These are phyloP conservation scores for Lyophyllum atratum DNA, from an alignment of 768 basidiomycete genomes.

Conservation along the genomic window DNA sequence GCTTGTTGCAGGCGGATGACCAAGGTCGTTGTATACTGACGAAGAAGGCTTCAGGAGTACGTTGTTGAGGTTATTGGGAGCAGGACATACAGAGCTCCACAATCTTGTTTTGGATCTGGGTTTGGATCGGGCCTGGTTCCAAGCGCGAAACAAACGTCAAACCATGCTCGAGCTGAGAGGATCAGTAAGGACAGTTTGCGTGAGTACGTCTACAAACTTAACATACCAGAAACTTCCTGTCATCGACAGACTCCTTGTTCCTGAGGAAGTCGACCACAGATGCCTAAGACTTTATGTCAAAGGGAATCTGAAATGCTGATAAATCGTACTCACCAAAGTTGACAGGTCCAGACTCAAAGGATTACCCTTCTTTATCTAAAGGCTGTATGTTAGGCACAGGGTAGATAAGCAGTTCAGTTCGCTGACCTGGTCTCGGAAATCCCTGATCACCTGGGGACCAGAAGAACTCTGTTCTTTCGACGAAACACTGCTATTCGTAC, in stretches of 20 bases:
- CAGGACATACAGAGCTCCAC: slow-evolving; percentile 56
- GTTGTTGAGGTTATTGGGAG: background rate
- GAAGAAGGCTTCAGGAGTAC: background rate
- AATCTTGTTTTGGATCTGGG: slow-evolving; percentile 43
- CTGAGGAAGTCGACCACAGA: slow-evolving; percentile 61
- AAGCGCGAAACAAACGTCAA: slow-evolving; percentile 63
- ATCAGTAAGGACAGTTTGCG: background rate
- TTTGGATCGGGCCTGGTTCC: slow-evolving; percentile 44
- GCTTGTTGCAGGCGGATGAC: slow-evolving; percentile 75
- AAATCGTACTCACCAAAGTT: slow-evolving; percentile 40
- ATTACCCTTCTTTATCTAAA: slow-evolving; percentile 47
- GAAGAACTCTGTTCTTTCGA: slow-evolving; percentile 11
- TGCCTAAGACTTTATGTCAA: slow-evolving; percentile 38
- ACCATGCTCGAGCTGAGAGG: slow-evolving; percentile 66
- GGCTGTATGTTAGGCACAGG: background rate
- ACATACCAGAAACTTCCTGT: slow-evolving; percentile 74
- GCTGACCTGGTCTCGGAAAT: slow-evolving; percentile 44
- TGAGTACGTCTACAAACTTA: background rate
- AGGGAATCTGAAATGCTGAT: background rate
- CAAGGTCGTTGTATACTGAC: slow-evolving; percentile 79
- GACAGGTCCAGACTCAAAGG: slow-evolving; percentile 37
- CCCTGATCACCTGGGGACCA: slow-evolving; percentile 36
- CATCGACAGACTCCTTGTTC: slow-evolving; percentile 67
- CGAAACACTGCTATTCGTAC: slow-evolving; percentile 4
- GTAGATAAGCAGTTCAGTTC: background rate